These are phyloP conservation scores for Hericium coralloides DNA, from an alignment of 768 basidiomycete genomes.

Conservation along the genomic window DNA sequence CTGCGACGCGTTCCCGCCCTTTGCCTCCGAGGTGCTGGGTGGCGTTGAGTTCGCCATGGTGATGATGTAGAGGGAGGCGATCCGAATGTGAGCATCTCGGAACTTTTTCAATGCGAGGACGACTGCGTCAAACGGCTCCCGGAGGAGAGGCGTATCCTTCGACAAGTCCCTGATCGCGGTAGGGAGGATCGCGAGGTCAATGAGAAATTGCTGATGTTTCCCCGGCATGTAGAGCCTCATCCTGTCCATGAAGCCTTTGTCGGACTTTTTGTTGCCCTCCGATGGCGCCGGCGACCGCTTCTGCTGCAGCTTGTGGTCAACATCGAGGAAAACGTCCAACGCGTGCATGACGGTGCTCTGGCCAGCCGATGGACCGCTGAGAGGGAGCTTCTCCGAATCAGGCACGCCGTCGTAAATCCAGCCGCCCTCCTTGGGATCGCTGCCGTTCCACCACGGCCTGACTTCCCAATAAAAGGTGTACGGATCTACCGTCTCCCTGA, in stretches of 20 bases:
- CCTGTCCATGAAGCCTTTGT: constrained; percentile 78
- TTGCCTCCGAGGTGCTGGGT: constrained; percentile 44
- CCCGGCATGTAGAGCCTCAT: constrained; percentile 97
- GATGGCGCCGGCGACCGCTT: constrained; percentile 63
- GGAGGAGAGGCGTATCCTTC: constrained; percentile 44
- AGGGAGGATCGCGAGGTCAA: constrained; percentile 48
- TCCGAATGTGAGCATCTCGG: constrained; percentile 81
- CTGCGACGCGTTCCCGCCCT: constrained; percentile 18
- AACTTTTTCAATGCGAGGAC: constrained; percentile 74
- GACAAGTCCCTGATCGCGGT: constrained; percentile 59
- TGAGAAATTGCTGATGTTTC: constrained; percentile 78
- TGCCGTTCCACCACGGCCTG: constrained; percentile 91
- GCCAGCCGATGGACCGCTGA: constrained; percentile 87
- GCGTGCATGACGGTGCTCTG: constrained; percentile 90
- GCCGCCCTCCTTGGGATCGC: constrained; percentile 41
- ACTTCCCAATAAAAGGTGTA: constrained; percentile 83
- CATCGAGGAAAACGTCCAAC: constrained; percentile 77
- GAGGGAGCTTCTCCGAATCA: constrained; percentile 46
- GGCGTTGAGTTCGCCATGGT: constrained; percentile 65
- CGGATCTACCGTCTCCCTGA: constrained; percentile 71
- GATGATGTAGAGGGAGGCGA: constrained; percentile 83
- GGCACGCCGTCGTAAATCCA: constrained; percentile 81
- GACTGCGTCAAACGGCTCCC: constrained; percentile 71
- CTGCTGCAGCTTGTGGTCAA: constrained; percentile 77
- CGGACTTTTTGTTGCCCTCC: constrained; percentile 53